Conservation (phyloP, 306 rosid genomes). For the Lathyrus oleraceus region DNA sequence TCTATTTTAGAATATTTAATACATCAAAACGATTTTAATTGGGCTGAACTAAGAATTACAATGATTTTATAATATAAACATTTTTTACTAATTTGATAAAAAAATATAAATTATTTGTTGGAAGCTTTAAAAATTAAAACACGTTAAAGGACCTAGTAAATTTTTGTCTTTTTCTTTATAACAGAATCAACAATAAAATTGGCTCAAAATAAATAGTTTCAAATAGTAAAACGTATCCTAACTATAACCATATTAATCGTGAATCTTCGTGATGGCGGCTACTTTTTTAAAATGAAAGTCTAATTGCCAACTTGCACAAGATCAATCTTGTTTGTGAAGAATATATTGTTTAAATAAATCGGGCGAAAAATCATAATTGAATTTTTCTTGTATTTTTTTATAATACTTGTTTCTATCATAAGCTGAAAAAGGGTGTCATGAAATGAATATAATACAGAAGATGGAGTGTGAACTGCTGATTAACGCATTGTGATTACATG, state of each 20-base stretch:
- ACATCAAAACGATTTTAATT: too few relatives aligned
- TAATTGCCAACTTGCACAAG: slow-evolving; percentile 30
- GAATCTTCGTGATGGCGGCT: slow-evolving; percentile 3
- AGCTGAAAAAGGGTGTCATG: background rate
- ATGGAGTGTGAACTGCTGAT: background rate
- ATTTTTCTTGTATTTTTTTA: background rate
- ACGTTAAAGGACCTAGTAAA: too few relatives aligned
- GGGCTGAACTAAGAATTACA: too few relatives aligned
- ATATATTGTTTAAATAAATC: slow-evolving; percentile 25
- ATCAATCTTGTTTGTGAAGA: slow-evolving; percentile 27
- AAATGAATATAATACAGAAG: background rate
- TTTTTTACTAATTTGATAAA: too few relatives aligned
- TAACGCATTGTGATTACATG: slow-evolving; percentile 17
- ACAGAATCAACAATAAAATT: too few relatives aligned
- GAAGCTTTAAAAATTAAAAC: too few relatives aligned
- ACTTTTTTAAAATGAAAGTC: background rate
- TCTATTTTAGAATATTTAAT: too few relatives aligned
- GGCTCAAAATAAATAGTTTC: background rate
- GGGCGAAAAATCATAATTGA: background rate
- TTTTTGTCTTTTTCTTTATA: too few relatives aligned
- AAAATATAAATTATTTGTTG: too few relatives aligned
- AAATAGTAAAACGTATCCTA: background rate
- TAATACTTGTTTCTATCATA: background rate
- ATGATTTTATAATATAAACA: too few relatives aligned
- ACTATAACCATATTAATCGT: background rate